These are phyloP conservation scores for Cinnamomum micranthum DNA, from an alignment of 164 flowering plant species.

Conservation along the genomic window DNA sequence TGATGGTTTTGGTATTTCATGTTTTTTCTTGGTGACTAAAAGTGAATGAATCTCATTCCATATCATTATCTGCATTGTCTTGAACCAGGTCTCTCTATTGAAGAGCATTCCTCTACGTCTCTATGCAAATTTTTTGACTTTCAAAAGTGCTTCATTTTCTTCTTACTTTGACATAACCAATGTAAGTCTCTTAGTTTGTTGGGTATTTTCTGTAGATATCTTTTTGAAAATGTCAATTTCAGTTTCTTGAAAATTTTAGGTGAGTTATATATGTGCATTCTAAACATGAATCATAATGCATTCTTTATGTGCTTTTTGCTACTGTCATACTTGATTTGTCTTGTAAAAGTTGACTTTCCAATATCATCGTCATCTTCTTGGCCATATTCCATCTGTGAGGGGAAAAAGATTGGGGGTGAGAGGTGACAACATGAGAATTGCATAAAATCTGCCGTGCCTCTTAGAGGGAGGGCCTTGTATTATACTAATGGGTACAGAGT, in stretches of 20 bases:
- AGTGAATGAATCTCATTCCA: background rate
- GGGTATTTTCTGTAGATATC: background rate
- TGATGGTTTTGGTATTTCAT: background rate
- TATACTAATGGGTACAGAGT: too few species aligned
- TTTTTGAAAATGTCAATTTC: background rate
- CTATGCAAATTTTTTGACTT: conserved; percentile 24
- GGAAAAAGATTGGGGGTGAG: too few species aligned
- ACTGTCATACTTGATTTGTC: background rate
- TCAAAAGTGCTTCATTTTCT: conserved; percentile 15
- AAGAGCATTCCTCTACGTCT: conserved; percentile 34
- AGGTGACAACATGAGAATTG: too few species aligned
- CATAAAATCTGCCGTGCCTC: too few species aligned
- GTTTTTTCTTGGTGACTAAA: background rate
- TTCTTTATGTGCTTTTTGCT: too few species aligned
- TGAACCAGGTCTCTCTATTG: conserved; percentile 29
- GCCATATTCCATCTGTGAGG: too few species aligned
- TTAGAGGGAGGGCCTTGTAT: too few species aligned
- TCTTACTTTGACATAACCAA: conserved; percentile 25
- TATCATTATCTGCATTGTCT: background rate
- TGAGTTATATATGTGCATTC: background rate
- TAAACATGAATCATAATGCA: too few species aligned
- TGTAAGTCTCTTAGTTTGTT: conserved; percentile 16
- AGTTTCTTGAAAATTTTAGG: background rate
- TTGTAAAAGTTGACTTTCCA: too few species aligned
- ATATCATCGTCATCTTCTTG: too few species aligned